Base-by-base conservation (phyloP, 2,329 filamentous ascomycete species). In the Exophiala aquamarina region DNA sequence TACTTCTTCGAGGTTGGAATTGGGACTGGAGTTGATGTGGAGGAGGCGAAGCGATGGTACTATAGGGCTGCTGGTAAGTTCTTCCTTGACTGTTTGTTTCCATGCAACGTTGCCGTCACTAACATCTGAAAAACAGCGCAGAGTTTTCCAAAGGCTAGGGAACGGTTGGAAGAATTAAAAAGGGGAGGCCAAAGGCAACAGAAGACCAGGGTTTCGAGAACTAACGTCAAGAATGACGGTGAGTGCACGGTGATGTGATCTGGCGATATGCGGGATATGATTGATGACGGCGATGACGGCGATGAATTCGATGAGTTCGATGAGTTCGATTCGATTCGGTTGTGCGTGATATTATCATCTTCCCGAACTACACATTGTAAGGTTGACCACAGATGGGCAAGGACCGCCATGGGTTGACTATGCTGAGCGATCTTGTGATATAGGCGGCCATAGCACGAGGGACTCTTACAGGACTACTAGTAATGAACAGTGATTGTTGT, bases 11-110 rank as follows among this genome's bases (percentile, higher is more conserved):
- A 98, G 69, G 85, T 93, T 39, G 93, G 93, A 10, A 97, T 98
- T 59, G 93, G 93, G 21, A 84, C 89, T 55, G 77, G 85, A 13
- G 83, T 87, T 7, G 94, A 92, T 65, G 62, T 96, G 59, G 93
- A 98, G 61, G 93, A 97, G 70, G 93, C 92, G 17, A 96, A 95
- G 76, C 82, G 90, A 60, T 98, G 93, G 93, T 98, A 98, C 71
- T 96, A 91, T 80, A 80, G 92, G 66, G 91, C 93, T 69, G 93
- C 93, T 65, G 87, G 92, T 96, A 77, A 82, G 89, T 83, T 50
- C 41, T 43, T 34, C 9, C 39, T 7, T 14, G 39, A 35, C 6
- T 37, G 29, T 32, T 26, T 11, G 32, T 17, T 28, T 15, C 42
- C 15, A 26, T 13, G 15, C 8, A 31, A 17, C 49, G n/a, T 38